Evolutionary conservation across 1,139 yeast genomes (phyloP), one percentile per base, ranked within the genome.

Genomic region (Scheffersomyces lignicola): DNA sequence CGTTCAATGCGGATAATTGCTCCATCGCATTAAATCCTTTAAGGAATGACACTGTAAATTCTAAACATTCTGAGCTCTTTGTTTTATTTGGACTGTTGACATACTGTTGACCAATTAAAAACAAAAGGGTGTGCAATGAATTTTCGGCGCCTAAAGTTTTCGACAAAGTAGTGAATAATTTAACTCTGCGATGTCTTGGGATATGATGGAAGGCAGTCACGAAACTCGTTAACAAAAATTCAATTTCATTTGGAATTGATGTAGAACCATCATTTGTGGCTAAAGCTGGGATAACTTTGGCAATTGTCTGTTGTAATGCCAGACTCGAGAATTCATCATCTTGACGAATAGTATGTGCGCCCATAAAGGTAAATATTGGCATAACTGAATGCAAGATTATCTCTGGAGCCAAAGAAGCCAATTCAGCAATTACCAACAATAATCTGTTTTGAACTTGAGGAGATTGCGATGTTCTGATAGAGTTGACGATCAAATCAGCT

Each of bases 331-430:
- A 90, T 52, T 89, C 97, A 57, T 92, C 97, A 59, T 92, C 98
- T 64, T 92, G 97, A 54, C 96, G 83, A 34, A 94, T 78, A 9
- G 97, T 89, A 52, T 89, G 95, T 20, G 97, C 96, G 38, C 99
- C 99, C 98, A 92, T 92, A 52, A 92, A 94, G 0, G 98, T 94
- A 67, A 92, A 92, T 36, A 92, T 90, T 13, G 99, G 98, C 99
- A 92, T 92, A 10, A 94, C 96, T 3, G 97, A 86, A 62, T 94
- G 97, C 44, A 94, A 69, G 24, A 92, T 89, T 26, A 85, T 78
- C 55, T 92, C 97, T 7, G 98, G 96, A 12, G 92, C 88, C 38
- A 90, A 65, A 1, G 89, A 70, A 0, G 97, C 97, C 48, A 92
- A 69, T 36, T 89, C 84, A 3, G 97, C 87, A 48, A 92, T 81